phyloP scores from a whole-genome alignment of 805 yeast species.

The Dipodascus geniculatus region DNA sequence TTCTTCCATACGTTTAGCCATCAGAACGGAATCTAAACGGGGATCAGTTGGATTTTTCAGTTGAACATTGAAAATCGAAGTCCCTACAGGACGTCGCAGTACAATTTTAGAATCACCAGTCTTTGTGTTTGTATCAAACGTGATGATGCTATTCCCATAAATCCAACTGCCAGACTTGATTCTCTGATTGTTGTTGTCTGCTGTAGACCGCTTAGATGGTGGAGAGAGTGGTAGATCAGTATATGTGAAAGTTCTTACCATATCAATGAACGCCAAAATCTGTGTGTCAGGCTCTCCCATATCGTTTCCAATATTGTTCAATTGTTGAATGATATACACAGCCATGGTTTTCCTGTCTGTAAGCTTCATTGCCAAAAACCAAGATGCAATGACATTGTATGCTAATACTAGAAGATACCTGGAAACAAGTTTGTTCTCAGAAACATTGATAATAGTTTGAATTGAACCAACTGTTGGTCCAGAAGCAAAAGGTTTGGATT shows the following conservation, averaged over 20 bases:
- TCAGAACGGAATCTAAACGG: neutral
- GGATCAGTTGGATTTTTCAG: neutral
- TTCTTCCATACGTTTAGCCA: constrained; percentile 26
- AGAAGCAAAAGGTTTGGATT: constrained; percentile 14
- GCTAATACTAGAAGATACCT: constrained; percentile 54
- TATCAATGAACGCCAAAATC: constrained; percentile 52
- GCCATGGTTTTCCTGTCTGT: constrained; percentile 48
- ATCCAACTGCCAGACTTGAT: constrained; percentile 39
- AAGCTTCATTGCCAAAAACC: constrained; percentile 57
- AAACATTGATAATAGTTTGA: constrained; percentile 16
- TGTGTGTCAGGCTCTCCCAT: constrained; percentile 32
- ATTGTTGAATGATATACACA: constrained; percentile 40
- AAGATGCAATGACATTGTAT: constrained; percentile 52
- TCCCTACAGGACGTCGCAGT: constrained; percentile 59
- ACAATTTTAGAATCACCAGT: constrained; percentile 41
- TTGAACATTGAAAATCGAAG: constrained; percentile 34
- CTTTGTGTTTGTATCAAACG: constrained; percentile 40
- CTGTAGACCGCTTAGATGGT: neutral
- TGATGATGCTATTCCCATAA: constrained; percentile 43
- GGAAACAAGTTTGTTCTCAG: constrained; percentile 31
- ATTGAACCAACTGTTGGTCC: neutral
- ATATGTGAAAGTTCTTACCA: constrained; percentile 54
- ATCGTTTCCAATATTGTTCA: neutral
- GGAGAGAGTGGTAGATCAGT: constrained; percentile 35
- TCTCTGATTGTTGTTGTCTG: constrained; percentile 7